These are phyloP conservation scores for Boletus bicolor DNA, from an alignment of 768 basidiomycete species.

Conservation along the genomic window DNA sequence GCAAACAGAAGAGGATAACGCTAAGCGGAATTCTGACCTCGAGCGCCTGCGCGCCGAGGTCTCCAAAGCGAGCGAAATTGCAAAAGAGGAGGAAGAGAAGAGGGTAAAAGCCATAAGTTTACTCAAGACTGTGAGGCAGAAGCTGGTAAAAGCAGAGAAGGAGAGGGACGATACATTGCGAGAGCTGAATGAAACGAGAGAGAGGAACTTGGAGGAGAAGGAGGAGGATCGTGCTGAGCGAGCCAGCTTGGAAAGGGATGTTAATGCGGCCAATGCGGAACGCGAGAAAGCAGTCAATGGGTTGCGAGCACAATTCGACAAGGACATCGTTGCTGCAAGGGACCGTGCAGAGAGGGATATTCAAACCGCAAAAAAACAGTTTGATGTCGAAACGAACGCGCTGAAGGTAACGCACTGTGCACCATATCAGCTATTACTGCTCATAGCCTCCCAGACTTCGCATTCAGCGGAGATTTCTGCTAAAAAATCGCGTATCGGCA, in stretches of 20 bases:
- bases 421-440: slow-evolving; percentile 5
- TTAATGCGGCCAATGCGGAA: slow-evolving; percentile 58
- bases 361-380: slow-evolving; percentile 59
- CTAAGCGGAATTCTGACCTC: slow-evolving; percentile 53
- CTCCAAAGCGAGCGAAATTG: slow-evolving; percentile 52
- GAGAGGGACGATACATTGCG: slow-evolving; percentile 77
- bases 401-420: slow-evolving; percentile 52
- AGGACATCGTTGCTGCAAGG: slow-evolving; percentile 55
- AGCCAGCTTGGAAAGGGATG: slow-evolving; percentile 55
- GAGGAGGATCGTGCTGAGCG: slow-evolving; percentile 46
- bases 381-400: slow-evolving; percentile 71
- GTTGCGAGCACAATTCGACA: slow-evolving; percentile 68
- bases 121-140: slow-evolving; percentile 93
- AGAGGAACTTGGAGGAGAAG: slow-evolving; percentile 50
- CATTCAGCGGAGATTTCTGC: slow-evolving; percentile 64
- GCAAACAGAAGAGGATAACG: slow-evolving; percentile 46
- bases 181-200: slow-evolving; percentile 50
- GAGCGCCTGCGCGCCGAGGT: slow-evolving; percentile 62
- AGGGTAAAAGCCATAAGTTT: slow-evolving; percentile 89
- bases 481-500: slow-evolving; percentile 59
- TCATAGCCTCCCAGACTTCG: slow-evolving; percentile 45
- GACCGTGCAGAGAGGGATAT: slow-evolving; percentile 78
- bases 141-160: slow-evolving; percentile 95
- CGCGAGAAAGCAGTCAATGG: slow-evolving; percentile 59
- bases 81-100: slow-evolving; percentile 97